These are phyloP conservation scores for Paradendryphiella salina DNA, from an alignment of 2,329 filamentous ascomycete species.

Conservation along the genomic window DNA sequence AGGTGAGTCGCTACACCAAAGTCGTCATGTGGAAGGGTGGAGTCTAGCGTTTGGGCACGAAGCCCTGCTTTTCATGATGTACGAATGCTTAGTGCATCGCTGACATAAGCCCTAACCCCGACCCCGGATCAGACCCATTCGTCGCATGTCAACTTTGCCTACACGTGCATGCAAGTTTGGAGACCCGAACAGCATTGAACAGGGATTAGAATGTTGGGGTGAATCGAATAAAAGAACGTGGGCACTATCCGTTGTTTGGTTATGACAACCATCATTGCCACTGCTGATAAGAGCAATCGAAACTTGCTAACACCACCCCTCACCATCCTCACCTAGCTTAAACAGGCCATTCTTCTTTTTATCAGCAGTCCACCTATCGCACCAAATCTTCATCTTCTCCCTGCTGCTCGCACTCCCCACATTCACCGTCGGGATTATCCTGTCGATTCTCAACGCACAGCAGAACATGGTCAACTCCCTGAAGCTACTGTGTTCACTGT, in stretches of 20 bases:
- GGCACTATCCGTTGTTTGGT: neutral
- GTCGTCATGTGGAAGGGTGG: neutral
- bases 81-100: neutral
- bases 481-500: conserved; percentile 94
- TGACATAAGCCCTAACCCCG: neutral
- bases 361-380: conserved; percentile 65
- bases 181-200: too few relatives aligned
- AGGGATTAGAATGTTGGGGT: too few relatives aligned
- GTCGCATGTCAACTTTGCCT: too few relatives aligned
- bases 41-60: neutral
- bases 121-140: too few relatives aligned
- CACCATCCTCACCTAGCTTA: conserved; percentile 28
- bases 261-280: neutral
- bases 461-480: conserved; percentile 92
- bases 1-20: neutral
- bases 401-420: conserved; percentile 66
- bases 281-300: neutral
- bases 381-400: conserved; percentile 69
- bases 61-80: neutral
- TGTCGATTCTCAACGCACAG: conserved; percentile 82
- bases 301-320: conserved; percentile 8
- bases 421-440: conserved; percentile 92
- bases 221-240: too few relatives aligned
- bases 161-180: too few relatives aligned
- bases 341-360: conserved; percentile 66